Conservation (phyloP, 345 rosid genomes). For the Balakata baccata region DNA sequence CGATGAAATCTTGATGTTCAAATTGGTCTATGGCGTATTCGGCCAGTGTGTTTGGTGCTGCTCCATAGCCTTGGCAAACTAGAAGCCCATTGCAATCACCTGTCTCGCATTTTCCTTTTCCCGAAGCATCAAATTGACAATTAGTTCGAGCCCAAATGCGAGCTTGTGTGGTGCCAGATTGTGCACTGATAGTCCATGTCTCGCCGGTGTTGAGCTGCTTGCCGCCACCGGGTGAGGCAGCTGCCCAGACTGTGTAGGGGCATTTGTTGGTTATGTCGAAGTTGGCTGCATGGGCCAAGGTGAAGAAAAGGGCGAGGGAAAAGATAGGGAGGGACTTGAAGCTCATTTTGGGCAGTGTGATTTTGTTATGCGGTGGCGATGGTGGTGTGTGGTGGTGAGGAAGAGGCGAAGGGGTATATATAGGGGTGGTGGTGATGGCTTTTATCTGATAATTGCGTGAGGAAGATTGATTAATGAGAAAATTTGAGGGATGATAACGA, state of each 20-base stretch:
- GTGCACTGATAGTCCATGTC: conserved; percentile 17
- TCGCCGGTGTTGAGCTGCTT: conserved; percentile 10
- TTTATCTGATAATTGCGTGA: background rate
- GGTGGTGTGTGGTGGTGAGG: background rate
- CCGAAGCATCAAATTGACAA: conserved; percentile 23
- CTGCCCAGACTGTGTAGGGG: conserved; percentile 23
- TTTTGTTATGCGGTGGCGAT: background rate
- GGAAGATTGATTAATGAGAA: background rate
- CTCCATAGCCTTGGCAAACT: conserved; percentile 29
- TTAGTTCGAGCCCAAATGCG: conserved; percentile 34
- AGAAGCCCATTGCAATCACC: conserved; percentile 31
- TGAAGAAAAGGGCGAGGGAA: conserved; percentile 13
- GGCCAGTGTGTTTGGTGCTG: conserved; percentile 33
- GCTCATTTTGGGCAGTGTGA: background rate
- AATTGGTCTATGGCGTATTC: conserved; percentile 26
- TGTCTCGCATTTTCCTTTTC: conserved; percentile 20
- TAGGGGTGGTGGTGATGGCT: background rate
- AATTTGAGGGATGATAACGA: background rate
- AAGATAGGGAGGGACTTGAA: background rate
- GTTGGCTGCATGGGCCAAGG: conserved; percentile 30
- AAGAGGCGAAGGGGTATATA: background rate
- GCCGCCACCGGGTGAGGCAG: conserved; percentile 29
- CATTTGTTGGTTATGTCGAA: conserved; percentile 24
- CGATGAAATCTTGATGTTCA: conserved; percentile 27
- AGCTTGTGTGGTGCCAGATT: conserved; percentile 21